Base-by-base conservation (phyloP, 495 filamentous ascomycete genomes). In the Penicillium odoratum region DNA sequence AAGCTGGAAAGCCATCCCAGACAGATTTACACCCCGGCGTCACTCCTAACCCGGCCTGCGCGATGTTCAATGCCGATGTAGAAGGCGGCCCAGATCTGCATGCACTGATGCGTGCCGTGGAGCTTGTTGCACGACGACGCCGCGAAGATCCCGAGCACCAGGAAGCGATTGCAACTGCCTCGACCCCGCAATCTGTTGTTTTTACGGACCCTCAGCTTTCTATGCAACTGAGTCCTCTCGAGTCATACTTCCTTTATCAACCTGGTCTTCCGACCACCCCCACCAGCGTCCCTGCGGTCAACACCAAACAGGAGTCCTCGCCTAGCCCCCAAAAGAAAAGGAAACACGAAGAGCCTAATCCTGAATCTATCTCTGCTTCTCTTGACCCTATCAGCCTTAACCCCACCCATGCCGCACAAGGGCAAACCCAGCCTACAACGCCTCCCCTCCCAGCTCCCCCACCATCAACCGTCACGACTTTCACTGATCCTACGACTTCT, bases 81-180 rank as follows among this genome's bases (percentile, higher is more conserved):
- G 75, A 71, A 33, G 91, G 89, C 43, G 92, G 94, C 55, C 82
- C 86, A 1, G 88, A 92, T 78, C 83, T 87, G 15, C 94, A 98
- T 66, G 84, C 91, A 7, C 81, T 90, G 11, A 86, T 97, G 81
- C 81, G 95, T 50, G 91, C 86, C n/a, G 88, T 94, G 57, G 92
- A 86, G 56, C 88, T 97, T 74, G 85, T 98, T 55, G 90, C 91
- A 3, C 84, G 85, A 58, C 90, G 88, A 65, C 66, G 88, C 36
- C 70, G 73, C 34, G 65, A 68, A 28, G 67, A 67, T 13, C 52
- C 58, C 16, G 44, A 50, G 3, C 30, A 55, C 6, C 48, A 49
- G 3, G 51, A 25, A 16, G 53, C 45, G 21, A 44, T 15, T 8
- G 60, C 42, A 0, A 38, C 34, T 2, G 28, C 28, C 7, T 4